Percentiles rank a stretch among this genome's conserved stretches.
Evolutionary conservation across 192 early-diverging fungal genomes (phyloP).

Genomic region (Pilobolus umbonatus): DNA sequence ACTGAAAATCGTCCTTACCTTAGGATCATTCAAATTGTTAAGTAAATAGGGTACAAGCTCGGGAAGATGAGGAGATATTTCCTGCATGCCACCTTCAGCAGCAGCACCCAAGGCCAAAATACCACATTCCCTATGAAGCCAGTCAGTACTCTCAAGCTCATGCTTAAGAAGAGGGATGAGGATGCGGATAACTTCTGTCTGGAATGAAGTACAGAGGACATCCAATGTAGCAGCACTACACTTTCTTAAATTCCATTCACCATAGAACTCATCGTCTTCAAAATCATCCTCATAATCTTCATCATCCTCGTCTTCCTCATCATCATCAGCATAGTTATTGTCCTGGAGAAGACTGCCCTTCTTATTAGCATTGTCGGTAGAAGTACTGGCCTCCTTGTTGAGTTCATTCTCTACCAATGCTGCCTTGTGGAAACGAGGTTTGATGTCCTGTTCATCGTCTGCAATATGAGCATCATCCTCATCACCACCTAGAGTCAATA

Average conservation of each 20-base stretch:
- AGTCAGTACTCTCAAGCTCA: constrained; percentile 78
- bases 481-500: constrained; percentile 70
- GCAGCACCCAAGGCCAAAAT: constrained; percentile 97
- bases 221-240: constrained; percentile 97
- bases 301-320: constrained; percentile 72
- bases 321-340: no score
- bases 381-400: constrained; percentile 9
- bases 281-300: constrained; percentile 81
- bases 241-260: constrained; percentile 98
- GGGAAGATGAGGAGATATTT: constrained; percentile 87
- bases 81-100: constrained; percentile 90
- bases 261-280: constrained; percentile 79
- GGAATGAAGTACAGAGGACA: constrained; percentile 85
- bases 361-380: constrained; percentile 2
- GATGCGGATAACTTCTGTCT: constrained; percentile 74
- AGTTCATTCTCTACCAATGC: constrained; percentile 61
- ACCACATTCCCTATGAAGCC: constrained; percentile 90
- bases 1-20: no score
- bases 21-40: constrained; percentile 71
- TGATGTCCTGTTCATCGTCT: constrained; percentile 90
- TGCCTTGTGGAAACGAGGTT: constrained; percentile 88
- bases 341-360: constrained; percentile 8
- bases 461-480: constrained; percentile 85
- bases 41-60: constrained; percentile 85
- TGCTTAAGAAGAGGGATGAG: constrained; percentile 84